A percentile compares a stretch with the other conserved stretches of the same genome.
These are phyloP conservation scores for Syncephalastrum racemosum DNA, from an alignment of 371 early-diverging fungal species.

Conservation along the genomic window DNA sequence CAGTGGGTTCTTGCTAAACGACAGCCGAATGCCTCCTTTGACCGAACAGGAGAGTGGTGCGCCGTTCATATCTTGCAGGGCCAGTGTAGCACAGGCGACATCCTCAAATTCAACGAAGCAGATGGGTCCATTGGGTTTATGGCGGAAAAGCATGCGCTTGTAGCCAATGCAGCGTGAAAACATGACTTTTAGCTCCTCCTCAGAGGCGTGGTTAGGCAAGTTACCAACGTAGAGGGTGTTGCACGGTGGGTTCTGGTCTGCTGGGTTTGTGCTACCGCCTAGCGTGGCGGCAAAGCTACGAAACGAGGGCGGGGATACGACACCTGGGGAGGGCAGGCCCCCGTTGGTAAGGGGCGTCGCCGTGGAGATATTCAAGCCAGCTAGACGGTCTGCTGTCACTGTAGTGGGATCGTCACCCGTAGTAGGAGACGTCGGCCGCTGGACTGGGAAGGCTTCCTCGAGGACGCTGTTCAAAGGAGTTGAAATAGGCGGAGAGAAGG, in stretches of 20 bases:
- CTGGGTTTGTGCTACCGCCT: constrained; percentile 46
- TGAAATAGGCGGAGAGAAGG: no score
- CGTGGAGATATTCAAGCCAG: constrained; percentile 8
- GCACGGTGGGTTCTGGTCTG: constrained; percentile 92
- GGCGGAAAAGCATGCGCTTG: constrained; percentile 82
- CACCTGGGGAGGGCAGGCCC: constrained; percentile 15
- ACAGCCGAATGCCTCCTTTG: constrained; percentile 90
- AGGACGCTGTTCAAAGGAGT: constrained; percentile 9
- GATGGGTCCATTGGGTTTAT: constrained; percentile 84
- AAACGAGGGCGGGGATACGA: constrained; percentile 20
- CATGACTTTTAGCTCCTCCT: constrained; percentile 81
- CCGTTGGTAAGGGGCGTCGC: constrained; percentile 4
- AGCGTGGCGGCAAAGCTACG: constrained; percentile 13
- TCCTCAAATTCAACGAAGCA: constrained; percentile 93
- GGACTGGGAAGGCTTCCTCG: constrained; percentile 11
- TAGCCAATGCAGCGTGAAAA: constrained; percentile 81
- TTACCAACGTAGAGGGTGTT: constrained; percentile 95
- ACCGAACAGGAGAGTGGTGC: constrained; percentile 75
- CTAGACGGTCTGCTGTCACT: constrained; percentile 2
- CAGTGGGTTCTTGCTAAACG: constrained; percentile 90
- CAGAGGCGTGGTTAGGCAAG: constrained; percentile 76
- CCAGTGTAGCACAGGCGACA: constrained; percentile 81
- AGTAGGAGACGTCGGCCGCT: not conserved
- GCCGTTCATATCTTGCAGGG: constrained; percentile 83
- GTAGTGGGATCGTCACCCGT: not conserved